These are phyloP conservation scores for Salix caprea DNA, from an alignment of 345 rosid genomes.

Conservation along the genomic window DNA sequence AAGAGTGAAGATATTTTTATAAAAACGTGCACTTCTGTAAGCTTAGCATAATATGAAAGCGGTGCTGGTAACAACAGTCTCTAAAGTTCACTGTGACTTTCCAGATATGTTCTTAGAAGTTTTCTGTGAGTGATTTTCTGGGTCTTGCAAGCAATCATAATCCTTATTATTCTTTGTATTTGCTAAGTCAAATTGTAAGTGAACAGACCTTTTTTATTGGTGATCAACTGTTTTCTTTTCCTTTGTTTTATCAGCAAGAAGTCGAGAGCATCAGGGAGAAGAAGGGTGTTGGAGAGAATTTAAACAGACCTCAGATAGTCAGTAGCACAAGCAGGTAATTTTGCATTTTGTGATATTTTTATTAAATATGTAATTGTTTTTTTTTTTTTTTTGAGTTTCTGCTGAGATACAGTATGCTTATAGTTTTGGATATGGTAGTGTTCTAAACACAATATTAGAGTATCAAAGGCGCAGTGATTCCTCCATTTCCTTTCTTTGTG, in stretches of 20 bases:
- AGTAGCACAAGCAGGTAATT: constrained; percentile 49
- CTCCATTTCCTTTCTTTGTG: background rate
- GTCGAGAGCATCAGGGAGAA: constrained; percentile 54
- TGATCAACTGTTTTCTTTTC: background rate
- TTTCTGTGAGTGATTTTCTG: background rate
- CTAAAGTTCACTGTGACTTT: background rate
- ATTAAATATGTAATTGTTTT: background rate
- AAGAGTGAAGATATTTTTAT: background rate
- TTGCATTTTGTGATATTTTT: constrained; percentile 1
- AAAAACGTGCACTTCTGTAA: background rate
- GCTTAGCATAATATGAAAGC: background rate
- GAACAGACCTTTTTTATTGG: background rate
- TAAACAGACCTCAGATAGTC: constrained; percentile 22
- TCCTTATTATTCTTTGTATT: background rate
- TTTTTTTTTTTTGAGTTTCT: background rate
- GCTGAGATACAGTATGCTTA: background rate
- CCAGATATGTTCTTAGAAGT: background rate
- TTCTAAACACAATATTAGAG: background rate
- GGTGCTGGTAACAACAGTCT: background rate
- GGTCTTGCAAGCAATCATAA: background rate
- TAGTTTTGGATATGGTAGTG: background rate
- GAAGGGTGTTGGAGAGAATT: constrained; percentile 41
- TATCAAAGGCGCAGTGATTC: background rate
- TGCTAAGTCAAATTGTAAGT: background rate
- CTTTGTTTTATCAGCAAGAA: constrained; percentile 50